These are phyloP conservation scores for Dillenia suffruticosa DNA, from an alignment of 164 flowering plant genomes.

Conservation along the genomic window DNA sequence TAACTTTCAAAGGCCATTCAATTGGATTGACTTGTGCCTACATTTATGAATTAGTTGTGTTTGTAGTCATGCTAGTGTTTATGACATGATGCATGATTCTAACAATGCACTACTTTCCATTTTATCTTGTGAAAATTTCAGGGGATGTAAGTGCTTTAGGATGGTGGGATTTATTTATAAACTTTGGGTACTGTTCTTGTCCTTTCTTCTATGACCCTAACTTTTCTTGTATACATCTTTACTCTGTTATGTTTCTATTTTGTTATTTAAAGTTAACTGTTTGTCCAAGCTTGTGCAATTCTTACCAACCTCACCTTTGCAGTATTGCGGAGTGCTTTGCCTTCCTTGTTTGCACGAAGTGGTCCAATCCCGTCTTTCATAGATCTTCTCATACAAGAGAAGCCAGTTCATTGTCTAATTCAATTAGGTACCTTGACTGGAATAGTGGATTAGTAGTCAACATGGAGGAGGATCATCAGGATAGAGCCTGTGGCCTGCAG, in stretches of 20 bases:
- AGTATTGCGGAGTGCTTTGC: conserved; percentile 95
- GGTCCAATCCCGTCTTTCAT: conserved; percentile 89
- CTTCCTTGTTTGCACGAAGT: conserved; percentile 89
- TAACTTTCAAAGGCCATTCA: too few species aligned
- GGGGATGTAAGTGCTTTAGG: conserved; percentile 83
- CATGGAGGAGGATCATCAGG: conserved; percentile 53
- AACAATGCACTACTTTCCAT: neutral
- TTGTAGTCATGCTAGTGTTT: too few species aligned
- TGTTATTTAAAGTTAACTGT: too few species aligned
- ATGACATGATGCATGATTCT: too few species aligned
- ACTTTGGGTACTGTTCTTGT: conserved; percentile 55
- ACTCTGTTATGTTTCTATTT: neutral
- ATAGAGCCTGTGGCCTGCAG: conserved; percentile 53
- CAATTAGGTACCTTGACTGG: conserved; percentile 67
- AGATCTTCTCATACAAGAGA: conserved; percentile 39
- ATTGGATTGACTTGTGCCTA: too few species aligned
- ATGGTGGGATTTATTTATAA: conserved; percentile 96
- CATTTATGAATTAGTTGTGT: too few species aligned
- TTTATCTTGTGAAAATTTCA: conserved; percentile 26
- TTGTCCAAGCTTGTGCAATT: too few species aligned
- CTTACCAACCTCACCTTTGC: conserved; percentile 7
- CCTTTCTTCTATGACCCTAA: too few species aligned
- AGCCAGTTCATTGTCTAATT: conserved; percentile 46
- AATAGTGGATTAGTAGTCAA: conserved; percentile 59
- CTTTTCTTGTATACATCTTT: too few species aligned